These are phyloP conservation scores for Phytophthora rubi DNA, from an alignment of 352 stramenopile species.

Conservation along the genomic window DNA sequence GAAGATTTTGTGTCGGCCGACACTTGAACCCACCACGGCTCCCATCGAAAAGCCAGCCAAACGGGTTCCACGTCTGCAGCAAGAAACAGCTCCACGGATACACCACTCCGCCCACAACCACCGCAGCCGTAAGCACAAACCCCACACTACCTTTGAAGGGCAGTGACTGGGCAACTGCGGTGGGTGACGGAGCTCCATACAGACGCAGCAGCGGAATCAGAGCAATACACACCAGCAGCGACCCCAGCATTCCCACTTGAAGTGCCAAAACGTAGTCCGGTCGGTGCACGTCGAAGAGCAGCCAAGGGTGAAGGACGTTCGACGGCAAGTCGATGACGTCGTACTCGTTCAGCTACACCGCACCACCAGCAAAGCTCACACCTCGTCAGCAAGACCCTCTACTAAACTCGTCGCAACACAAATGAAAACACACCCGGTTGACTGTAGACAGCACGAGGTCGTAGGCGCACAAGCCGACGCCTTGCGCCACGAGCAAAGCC, in stretches of 20 bases:
- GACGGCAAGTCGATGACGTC: slow-evolving; percentile 22
- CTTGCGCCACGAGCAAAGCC: slow-evolving; percentile 63
- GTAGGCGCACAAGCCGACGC: slow-evolving; percentile 46
- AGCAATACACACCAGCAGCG: slow-evolving; percentile 47
- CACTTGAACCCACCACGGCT: neutral
- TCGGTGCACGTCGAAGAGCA: slow-evolving; percentile 33
- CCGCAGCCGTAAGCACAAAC: slow-evolving; percentile 36
- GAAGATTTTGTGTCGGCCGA: neutral
- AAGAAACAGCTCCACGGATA: slow-evolving; percentile 70
- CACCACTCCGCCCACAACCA: slow-evolving; percentile 37
- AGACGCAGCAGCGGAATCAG: slow-evolving; percentile 46
- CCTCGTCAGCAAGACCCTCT: neutral
- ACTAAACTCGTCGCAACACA: no score
- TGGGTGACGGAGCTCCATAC: slow-evolving; percentile 50
- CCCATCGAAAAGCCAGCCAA: slow-evolving; percentile 26
- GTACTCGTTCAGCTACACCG: slow-evolving; percentile 23
- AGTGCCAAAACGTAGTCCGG: slow-evolving; percentile 54
- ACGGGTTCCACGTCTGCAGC: slow-evolving; percentile 36
- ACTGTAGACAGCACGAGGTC: slow-evolving; percentile 52
- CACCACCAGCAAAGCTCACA: neutral
- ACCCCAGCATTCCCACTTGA: slow-evolving; percentile 55
- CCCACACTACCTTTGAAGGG: slow-evolving; percentile 19
- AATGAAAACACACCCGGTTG: slow-evolving; percentile 32
- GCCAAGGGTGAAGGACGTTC: slow-evolving; percentile 20
- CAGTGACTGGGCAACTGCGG: slow-evolving; percentile 37